phyloP scores from a whole-genome alignment of 352 stramenopile genomes.

The Salisapilia sapeloensis region DNA sequence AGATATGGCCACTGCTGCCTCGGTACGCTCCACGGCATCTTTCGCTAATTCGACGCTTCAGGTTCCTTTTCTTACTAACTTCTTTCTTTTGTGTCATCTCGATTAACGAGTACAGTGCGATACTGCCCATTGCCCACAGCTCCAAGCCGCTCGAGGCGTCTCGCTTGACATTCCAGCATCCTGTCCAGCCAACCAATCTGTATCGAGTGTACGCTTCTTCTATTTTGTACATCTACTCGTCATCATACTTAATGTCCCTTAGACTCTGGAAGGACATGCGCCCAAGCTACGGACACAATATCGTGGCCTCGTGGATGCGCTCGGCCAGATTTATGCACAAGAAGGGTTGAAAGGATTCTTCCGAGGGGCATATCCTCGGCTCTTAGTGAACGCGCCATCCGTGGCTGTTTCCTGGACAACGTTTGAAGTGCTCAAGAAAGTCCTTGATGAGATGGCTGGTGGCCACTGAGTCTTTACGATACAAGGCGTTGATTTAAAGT shows the following conservation, averaged over 20 bases:
- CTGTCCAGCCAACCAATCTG: conserved; percentile 26
- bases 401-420: conserved; percentile 98
- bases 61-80: conserved; percentile 19
- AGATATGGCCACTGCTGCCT: too few relatives aligned
- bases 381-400: conserved; percentile 92
- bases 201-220: conserved; percentile 11
- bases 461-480: conserved; percentile 5
- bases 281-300: conserved; percentile 56
- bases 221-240: conserved; percentile 1
- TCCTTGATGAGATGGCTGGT: conserved; percentile 27
- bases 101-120: conserved; percentile 47
- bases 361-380: conserved; percentile 83
- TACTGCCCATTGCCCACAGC: conserved; percentile 57
- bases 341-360: conserved; percentile 93
- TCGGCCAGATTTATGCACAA: conserved; percentile 81
- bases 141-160: conserved; percentile 39
- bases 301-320: conserved; percentile 45
- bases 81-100: conserved; percentile 21
- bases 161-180: conserved; percentile 41
- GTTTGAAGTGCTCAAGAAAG: conserved; percentile 94
- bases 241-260: background rate
- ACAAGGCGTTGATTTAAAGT: too few relatives aligned
- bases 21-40: conserved; percentile 23
- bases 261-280: conserved; percentile 10
- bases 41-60: conserved; percentile 18